A percentile compares a stretch with the other conserved stretches of the same genome.
Evolutionary conservation across 1,284 basidiomycete species (phyloP).

Genomic region (Kalmanozyma brasiliensis): DNA sequence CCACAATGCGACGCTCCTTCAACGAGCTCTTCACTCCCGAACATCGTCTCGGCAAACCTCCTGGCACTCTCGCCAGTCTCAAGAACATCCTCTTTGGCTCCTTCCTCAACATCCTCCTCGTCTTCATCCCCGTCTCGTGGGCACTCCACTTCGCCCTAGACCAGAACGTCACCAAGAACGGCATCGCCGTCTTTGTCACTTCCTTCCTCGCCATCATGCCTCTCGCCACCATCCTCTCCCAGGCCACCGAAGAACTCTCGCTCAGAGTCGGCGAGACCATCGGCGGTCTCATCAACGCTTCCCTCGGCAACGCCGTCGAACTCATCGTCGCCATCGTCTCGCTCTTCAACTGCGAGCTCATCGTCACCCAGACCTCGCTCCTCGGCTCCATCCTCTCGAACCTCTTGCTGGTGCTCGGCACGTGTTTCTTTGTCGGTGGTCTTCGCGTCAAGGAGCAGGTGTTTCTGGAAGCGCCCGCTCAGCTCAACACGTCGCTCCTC

Average conservation of each 20-base stretch:
- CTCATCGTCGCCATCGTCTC: conserved; percentile 63
- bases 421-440: conserved; percentile 61
- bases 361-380: conserved; percentile 59
- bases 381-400: conserved; percentile 61
- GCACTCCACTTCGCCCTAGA: conserved; percentile 55
- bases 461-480: conserved; percentile 47
- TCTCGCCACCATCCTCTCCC: conserved; percentile 55
- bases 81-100: conserved; percentile 51
- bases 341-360: conserved; percentile 60
- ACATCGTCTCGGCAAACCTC: conserved; percentile 42
- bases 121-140: conserved; percentile 60
- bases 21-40: conserved; percentile 54
- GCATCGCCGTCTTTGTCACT: conserved; percentile 54
- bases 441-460: conserved; percentile 56
- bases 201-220: conserved; percentile 63
- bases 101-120: conserved; percentile 51
- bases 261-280: conserved; percentile 62
- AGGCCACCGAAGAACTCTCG: conserved; percentile 61
- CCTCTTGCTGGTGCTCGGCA: conserved; percentile 58
- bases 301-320: conserved; percentile 62
- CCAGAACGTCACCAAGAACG: conserved; percentile 28
- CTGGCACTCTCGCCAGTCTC: conserved; percentile 31
- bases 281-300: conserved; percentile 61
- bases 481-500: conserved; percentile 54
- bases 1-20: conserved; percentile 48